These are phyloP conservation scores for Bromus sterilis DNA, from an alignment of 176 grass and related monocot genomes.

Conservation along the genomic window DNA sequence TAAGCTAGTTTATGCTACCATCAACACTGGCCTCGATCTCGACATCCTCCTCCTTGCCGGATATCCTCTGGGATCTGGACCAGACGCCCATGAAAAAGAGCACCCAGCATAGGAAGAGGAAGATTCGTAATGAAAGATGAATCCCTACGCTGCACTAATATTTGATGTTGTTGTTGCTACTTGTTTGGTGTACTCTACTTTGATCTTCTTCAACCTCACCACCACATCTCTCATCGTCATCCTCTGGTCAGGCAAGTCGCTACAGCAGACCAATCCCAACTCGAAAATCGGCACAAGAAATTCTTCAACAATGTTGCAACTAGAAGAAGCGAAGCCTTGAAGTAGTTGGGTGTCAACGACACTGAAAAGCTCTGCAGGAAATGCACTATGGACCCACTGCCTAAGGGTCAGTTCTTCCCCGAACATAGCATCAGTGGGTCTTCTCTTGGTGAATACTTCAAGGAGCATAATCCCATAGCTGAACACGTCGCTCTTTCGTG, in stretches of 20 bases:
- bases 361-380: not conserved
- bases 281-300: not conserved
- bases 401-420: not conserved
- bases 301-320: not conserved
- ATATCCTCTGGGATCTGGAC: too few relatives aligned
- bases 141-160: not conserved
- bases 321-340: not conserved
- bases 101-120: too few relatives aligned
- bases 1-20: too few relatives aligned
- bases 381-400: not conserved
- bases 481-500: not conserved
- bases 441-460: not conserved
- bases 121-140: too few relatives aligned
- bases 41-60: too few relatives aligned
- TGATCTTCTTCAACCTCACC: not conserved
- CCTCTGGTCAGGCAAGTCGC: not conserved
- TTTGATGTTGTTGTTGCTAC: rapidly evolving
- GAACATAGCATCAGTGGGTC: not conserved
- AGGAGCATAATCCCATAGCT: not conserved
- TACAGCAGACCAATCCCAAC: not conserved
- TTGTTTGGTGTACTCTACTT: not conserved
- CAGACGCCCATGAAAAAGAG: too few relatives aligned
- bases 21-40: too few relatives aligned
- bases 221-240: not conserved
- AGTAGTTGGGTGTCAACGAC: rapidly evolving